Base-by-base conservation (phyloP, 441 rosid species). In the Erodium texanum region DNA sequence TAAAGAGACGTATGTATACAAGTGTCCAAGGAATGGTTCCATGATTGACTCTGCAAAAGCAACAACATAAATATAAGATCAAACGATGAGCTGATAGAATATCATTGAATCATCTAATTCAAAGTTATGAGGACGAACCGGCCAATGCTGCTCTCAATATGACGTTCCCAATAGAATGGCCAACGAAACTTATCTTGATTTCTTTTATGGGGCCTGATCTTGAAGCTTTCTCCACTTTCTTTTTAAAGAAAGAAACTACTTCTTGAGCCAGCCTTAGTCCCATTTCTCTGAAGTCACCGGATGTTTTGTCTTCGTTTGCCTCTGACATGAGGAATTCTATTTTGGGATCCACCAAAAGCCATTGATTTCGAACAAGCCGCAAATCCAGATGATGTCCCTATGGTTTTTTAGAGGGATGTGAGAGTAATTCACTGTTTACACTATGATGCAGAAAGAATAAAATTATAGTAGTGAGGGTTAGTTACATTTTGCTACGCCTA, bases 321-420 rank as follows among this genome's bases (percentile, higher is more conserved):
- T 94, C 92, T 0, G 98, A 94, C 99, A 94, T 92, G 29, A 94
- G 98, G 80, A 87, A 86, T 74, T 89, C 90, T 72, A 79, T 83
- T 81, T 81, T 87, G 20, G 98, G 87, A 78, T 94, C 97, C 69
- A 94, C 84, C 84, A 94, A 73, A 78, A 94, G 96, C 99, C 99
- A 94, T 63, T 92, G 98, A 75, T 92, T 94, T 56, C 98, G 85
- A 45, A 92, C 81, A 74, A 89, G 97, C 75, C 99, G 81, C 45
- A 94, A 73, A 82, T 92, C 99, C 77, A 94, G 84, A 75, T 89
- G 98, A 82, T 94, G 93, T 61, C 98, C 99, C 98, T 90, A 65
- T 70, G 45, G 45, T 71, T 63, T 65, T 77, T 68, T 20, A 24
- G 32, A 22, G 66, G 56, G 64, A 9, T 18, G 64, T 58, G 50